These are phyloP conservation scores for Trichoderma sp. DNA, from an alignment of 2,329 filamentous ascomycete genomes.

Conservation along the genomic window DNA sequence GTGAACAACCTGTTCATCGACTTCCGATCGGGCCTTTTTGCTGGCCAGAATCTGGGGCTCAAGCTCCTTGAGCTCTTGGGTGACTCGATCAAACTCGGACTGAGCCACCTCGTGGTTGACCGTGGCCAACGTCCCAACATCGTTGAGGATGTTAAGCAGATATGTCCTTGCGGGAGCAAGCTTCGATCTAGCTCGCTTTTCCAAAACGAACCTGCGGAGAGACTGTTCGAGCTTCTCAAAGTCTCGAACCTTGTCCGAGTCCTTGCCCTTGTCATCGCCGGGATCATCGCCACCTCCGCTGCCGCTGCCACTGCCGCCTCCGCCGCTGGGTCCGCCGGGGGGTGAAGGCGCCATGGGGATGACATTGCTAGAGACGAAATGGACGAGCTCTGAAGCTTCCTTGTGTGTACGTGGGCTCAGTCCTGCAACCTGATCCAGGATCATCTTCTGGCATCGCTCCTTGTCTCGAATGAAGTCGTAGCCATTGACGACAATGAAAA, in stretches of 20 bases:
- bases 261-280: constrained; percentile 73
- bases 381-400: constrained; percentile 86
- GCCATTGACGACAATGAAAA: constrained; percentile 98
- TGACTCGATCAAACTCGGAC: constrained; percentile 79
- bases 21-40: constrained; percentile 73
- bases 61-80: constrained; percentile 73
- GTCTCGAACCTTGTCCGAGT: constrained; percentile 81
- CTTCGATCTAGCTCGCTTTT: constrained; percentile 93
- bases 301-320: constrained; percentile 49
- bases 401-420: constrained; percentile 94
- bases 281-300: constrained; percentile 57
- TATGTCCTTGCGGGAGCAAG: constrained; percentile 95
- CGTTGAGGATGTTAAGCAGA: constrained; percentile 85
- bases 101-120: constrained; percentile 88
- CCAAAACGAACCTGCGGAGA: constrained; percentile 85
- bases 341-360: constrained; percentile 69
- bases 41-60: constrained; percentile 84
- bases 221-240: constrained; percentile 90
- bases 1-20: constrained; percentile 76
- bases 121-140: constrained; percentile 76
- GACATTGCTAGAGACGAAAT: constrained; percentile 97
- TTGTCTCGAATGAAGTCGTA: constrained; percentile 94
- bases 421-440: constrained; percentile 81
- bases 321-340: constrained; percentile 54
- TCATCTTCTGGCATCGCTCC: constrained; percentile 85